Evolutionary conservation across 306 rosid species (phyloP).

Genomic region (Fagus crenata): DNA sequence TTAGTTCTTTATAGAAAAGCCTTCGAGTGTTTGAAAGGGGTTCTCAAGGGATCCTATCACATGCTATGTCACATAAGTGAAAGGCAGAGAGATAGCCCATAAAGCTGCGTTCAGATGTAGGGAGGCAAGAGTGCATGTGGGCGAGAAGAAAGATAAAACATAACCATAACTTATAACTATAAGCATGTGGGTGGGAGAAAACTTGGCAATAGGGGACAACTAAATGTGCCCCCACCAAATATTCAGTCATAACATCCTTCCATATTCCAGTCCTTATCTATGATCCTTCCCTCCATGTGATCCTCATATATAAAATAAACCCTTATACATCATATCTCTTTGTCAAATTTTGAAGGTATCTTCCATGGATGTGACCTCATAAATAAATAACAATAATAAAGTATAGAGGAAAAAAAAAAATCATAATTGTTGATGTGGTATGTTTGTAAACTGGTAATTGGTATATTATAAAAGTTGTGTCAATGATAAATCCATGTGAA

Average conservation of each 20-base stretch:
- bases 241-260: constrained; percentile 21
- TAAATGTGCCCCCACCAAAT: constrained; percentile 37
- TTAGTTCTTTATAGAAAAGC: not conserved
- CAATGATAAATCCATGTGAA: not conserved
- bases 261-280: constrained; percentile 40
- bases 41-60: constrained; percentile 25
- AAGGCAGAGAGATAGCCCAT: constrained; percentile 7
- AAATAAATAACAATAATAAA: not conserved
- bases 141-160: constrained; percentile 19
- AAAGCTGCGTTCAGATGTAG: constrained; percentile 17
- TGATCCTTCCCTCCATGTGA: constrained; percentile 40
- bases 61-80: constrained; percentile 31
- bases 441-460: too few relatives aligned
- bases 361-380: constrained; percentile 19
- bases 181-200: constrained; percentile 27
- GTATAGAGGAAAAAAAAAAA: too few relatives aligned
- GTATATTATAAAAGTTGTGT: too few relatives aligned
- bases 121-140: constrained; percentile 30
- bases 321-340: constrained; percentile 19
- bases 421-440: too few relatives aligned
- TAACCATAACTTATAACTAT: constrained; percentile 4
- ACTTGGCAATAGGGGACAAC: constrained; percentile 28
- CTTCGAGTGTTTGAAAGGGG: not conserved
- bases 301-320: not conserved
- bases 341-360: constrained; percentile 27